Percentiles rank a stretch among this genome's conserved stretches.
Evolutionary conservation across 768 basidiomycete genomes (phyloP).

Genomic region (Russula emetica): DNA sequence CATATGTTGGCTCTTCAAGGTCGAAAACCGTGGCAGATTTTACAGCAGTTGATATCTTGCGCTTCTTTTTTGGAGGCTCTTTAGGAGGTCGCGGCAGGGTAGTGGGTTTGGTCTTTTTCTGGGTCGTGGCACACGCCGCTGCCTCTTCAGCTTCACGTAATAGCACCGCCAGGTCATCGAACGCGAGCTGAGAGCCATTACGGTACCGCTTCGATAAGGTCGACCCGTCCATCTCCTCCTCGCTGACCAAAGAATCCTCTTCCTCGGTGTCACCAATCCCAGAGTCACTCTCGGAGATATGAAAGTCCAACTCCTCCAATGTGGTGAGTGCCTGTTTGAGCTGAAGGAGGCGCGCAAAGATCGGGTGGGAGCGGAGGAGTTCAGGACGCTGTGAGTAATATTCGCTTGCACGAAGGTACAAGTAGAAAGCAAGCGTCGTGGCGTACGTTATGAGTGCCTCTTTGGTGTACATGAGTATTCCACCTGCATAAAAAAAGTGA

Average conservation of each 20-base stretch:
- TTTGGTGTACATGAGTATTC: constrained; percentile 34
- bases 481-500: constrained; percentile 3
- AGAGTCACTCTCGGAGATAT: constrained; percentile 38
- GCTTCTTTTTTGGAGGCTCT: constrained; percentile 54
- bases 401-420: constrained; percentile 72
- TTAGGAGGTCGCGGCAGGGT: constrained; percentile 5
- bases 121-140: constrained; percentile 9
- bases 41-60: constrained; percentile 43
- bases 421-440: constrained; percentile 86
- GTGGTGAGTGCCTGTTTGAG: constrained; percentile 79
- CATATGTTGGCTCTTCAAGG: constrained; percentile 75
- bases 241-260: constrained; percentile 41
- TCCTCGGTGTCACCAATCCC: constrained; percentile 47
- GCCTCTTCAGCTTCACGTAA: constrained; percentile 29
- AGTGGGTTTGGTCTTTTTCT: constrained; percentile 28
- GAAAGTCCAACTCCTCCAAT: constrained; percentile 83
- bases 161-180: constrained; percentile 23
- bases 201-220: constrained; percentile 19
- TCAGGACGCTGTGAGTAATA: constrained; percentile 60
- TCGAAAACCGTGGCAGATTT: constrained; percentile 53
- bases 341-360: constrained; percentile 69
- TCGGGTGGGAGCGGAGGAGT: constrained; percentile 63
- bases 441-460: constrained; percentile 89
- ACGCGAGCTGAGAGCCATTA: constrained; percentile 13
- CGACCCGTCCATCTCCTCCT: constrained; percentile 41